These are phyloP conservation scores for Dioszegia hungarica DNA, from an alignment of 768 basidiomycete species.

Conservation along the genomic window DNA sequence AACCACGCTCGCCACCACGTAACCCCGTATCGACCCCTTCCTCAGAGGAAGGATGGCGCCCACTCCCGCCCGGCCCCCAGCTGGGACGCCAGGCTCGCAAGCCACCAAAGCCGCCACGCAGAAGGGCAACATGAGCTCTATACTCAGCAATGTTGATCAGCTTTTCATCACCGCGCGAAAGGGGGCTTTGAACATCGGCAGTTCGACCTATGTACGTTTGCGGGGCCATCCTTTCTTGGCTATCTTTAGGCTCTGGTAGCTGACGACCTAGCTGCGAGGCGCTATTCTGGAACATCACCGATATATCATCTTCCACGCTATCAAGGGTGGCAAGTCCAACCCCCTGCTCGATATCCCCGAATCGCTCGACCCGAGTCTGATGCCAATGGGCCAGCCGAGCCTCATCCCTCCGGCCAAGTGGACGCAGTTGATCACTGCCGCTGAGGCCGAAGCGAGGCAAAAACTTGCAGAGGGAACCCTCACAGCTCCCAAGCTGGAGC, in stretches of 20 bases:
- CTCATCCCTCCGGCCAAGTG: not conserved
- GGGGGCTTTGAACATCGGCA: not conserved
- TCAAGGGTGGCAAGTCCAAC: slow-evolving; percentile 4
- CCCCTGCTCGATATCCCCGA: slow-evolving; percentile 9
- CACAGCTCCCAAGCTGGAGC: not conserved
- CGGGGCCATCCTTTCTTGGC: not conserved
- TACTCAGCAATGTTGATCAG: not conserved
- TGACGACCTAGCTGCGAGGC: not conserved
- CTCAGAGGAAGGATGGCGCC: too few species aligned
- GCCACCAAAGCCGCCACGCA: not conserved
- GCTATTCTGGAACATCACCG: slow-evolving; percentile 4
- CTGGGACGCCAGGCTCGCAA: not conserved
- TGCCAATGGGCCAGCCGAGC: not conserved
- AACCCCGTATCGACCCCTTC: too few species aligned
- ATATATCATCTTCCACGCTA: slow-evolving; percentile 3
- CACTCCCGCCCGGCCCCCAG: not conserved
- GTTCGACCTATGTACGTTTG: not conserved
- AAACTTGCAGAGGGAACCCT: not conserved
- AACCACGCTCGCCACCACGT: too few species aligned
- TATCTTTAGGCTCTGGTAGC: not conserved
- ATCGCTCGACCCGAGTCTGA: slow-evolving; percentile 2
- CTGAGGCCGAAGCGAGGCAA: not conserved
- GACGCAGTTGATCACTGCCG: not conserved
- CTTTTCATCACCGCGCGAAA: not conserved
- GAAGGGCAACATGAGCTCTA: not conserved